Evolutionary conservation across 2,329 filamentous ascomycete genomes (phyloP), one percentile per base, ranked within the genome.

Genomic region (Ceratocystis huliohia): DNA sequence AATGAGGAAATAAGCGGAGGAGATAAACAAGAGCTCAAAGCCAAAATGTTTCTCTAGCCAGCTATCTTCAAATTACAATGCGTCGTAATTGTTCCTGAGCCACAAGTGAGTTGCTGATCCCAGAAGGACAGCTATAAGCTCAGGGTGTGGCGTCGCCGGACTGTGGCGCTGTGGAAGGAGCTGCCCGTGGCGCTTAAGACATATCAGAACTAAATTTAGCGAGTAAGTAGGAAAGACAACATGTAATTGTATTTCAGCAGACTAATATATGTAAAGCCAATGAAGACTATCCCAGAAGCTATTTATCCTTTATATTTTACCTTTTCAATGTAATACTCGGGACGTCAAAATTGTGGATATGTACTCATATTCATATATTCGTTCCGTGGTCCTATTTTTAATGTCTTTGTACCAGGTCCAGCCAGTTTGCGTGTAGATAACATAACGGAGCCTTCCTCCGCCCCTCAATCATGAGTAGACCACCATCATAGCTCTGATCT

Each of bases 71-170:
- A 22, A 63, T n/a, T 17, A 25, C 15, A 61, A 28, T 25, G 37
- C 8, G 61, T 63, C 46, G 61, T 48, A 48, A 48, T 46, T 15
- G 41, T 63, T 8, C 17, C 30, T 30, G 20, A 30, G 44, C 61
- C 28, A 22, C 44, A 45, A 30, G 7, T 33, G 30, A 30, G 3
- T 50, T n/a, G 41, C 15, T 20, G 41, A 46, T 63, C 61, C 44
- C 20, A 63, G 61, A 63, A 63, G 61, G 61, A 63, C 61, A 63
- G 45, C 61, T 63, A 63, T 63, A 63, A 59, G 61, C 61, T 63
- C 44, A 46, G 25, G 17, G 22, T 63, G 61, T 63, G 61, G 61
- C 61, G 61, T 20, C 30, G 44, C 13, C 28, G n/a, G 13, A 2
- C 1, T 63, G 61, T 63, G 61, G 61, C 61, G 61, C 25, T 20